phyloP scores from a whole-genome alignment of 768 basidiomycete genomes.

The Cyclocybe aegerita region DNA sequence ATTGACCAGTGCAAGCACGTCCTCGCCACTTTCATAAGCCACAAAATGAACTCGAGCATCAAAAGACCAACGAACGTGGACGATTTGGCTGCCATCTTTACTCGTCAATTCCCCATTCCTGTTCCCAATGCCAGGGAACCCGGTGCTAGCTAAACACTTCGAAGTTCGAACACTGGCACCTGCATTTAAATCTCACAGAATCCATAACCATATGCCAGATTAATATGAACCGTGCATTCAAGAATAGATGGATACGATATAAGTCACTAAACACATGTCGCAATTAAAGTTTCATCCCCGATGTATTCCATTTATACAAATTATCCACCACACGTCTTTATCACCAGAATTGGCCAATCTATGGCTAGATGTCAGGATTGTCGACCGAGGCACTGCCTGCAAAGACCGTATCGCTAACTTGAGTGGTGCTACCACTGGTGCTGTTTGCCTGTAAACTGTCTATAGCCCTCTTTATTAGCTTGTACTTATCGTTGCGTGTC shows the following conservation, averaged over 20 bases:
- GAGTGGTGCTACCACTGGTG: neutral
- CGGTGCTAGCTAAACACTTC: neutral
- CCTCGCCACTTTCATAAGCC: conserved; percentile 63
- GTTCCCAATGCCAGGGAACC: neutral
- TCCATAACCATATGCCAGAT: too few species aligned
- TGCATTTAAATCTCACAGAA: neutral
- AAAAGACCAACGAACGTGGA: conserved; percentile 46
- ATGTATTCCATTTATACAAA: too few species aligned
- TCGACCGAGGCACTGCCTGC: neutral
- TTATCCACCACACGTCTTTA: too few species aligned
- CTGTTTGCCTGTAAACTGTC: neutral
- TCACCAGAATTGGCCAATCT: too few species aligned
- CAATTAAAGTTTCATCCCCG: too few species aligned
- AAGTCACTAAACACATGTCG: too few species aligned
- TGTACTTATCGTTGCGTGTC: conserved; percentile 34
- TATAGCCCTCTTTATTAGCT: conserved; percentile 13
- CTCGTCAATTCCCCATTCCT: conserved; percentile 28
- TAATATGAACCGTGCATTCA: too few species aligned
- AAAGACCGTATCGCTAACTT: neutral
- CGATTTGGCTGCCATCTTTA: conserved; percentile 47
- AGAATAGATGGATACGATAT: too few species aligned
- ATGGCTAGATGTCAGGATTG: too few species aligned
- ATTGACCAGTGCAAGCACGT: conserved; percentile 73
- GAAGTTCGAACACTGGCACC: neutral
- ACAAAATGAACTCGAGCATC: conserved; percentile 48